A percentile compares a stretch with the other conserved stretches of the same genome.
Evolutionary conservation across 176 grass and related monocot species (phyloP).

Genomic region (Zoysia pacifica): DNA sequence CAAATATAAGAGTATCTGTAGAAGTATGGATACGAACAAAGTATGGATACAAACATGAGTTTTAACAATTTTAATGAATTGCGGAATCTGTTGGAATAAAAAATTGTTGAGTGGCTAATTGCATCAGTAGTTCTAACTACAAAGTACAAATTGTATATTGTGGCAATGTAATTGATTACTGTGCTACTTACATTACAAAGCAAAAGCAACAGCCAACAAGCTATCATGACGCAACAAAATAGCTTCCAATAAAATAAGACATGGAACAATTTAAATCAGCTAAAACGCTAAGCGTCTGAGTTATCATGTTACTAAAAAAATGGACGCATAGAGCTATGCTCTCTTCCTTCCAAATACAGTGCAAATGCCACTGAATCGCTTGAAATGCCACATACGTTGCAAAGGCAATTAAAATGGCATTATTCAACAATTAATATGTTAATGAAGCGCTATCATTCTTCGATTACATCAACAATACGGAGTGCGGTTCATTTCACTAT

Average conservation of each 20-base stretch:
- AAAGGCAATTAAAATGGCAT: neutral
- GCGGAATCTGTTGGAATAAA: neutral
- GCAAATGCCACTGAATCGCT: neutral
- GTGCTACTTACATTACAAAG: constrained; percentile 4
- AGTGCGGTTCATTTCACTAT: neutral
- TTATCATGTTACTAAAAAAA: neutral
- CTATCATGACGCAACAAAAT: constrained; percentile 19
- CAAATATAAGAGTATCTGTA: constrained; percentile 84
- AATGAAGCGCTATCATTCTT: neutral
- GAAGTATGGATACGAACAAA: constrained; percentile 17
- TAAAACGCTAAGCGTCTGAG: constrained; percentile 15
- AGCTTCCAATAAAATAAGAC: neutral
- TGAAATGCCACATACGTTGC: neutral
- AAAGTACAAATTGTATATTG: constrained; percentile 5
- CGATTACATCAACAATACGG: neutral
- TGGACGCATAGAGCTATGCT: constrained; percentile 3
- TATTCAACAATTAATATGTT: constrained; percentile 1
- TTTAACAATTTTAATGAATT: neutral
- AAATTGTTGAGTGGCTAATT: neutral
- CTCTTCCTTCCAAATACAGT: neutral
- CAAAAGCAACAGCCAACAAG: neutral
- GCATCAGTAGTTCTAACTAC: neutral
- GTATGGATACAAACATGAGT: neutral
- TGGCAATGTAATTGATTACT: neutral
- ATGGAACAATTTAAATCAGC: neutral